A percentile compares a stretch with the other conserved stretches of the same genome.
Evolutionary conservation across 805 yeast genomes (phyloP).

Genomic region (Middelhovenomyces tepae): DNA sequence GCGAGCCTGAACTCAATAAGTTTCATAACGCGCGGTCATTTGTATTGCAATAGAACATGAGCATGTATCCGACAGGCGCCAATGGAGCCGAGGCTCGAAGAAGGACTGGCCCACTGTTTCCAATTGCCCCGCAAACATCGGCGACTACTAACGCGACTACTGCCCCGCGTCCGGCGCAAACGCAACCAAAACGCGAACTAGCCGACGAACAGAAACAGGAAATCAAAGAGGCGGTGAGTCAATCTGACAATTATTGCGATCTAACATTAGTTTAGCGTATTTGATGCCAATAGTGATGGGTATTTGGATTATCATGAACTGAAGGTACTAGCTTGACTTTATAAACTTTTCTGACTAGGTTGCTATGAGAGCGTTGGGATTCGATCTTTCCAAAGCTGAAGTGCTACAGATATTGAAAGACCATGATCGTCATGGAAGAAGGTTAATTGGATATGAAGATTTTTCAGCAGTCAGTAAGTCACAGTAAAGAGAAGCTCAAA

Average conservation of each 20-base stretch:
- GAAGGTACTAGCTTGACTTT: conserved; percentile 31
- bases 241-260: no score
- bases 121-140: conserved; percentile 2
- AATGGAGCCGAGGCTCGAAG: no score
- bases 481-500: conserved; percentile 18
- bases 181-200: conserved; percentile 36
- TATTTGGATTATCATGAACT: conserved; percentile 84
- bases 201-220: conserved; percentile 85
- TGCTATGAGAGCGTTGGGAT: conserved; percentile 90
- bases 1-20: no score
- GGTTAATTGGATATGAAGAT: conserved; percentile 68
- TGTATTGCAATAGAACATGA: no score
- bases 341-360: conserved; percentile 32
- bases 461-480: conserved; percentile 63
- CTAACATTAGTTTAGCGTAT: conserved; percentile 49
- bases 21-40: no score
- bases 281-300: conserved; percentile 91
- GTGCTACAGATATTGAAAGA: conserved; percentile 73
- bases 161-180: no score
- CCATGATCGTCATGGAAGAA: conserved; percentile 61
- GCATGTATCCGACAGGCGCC: no score
- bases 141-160: no score
- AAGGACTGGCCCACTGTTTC: conserved; percentile 6
- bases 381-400: conserved; percentile 72
- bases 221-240: conserved; percentile 68